These are phyloP conservation scores for Tripterygium wilfordii DNA, from an alignment of 177 flowering plant species.

Conservation along the genomic window DNA sequence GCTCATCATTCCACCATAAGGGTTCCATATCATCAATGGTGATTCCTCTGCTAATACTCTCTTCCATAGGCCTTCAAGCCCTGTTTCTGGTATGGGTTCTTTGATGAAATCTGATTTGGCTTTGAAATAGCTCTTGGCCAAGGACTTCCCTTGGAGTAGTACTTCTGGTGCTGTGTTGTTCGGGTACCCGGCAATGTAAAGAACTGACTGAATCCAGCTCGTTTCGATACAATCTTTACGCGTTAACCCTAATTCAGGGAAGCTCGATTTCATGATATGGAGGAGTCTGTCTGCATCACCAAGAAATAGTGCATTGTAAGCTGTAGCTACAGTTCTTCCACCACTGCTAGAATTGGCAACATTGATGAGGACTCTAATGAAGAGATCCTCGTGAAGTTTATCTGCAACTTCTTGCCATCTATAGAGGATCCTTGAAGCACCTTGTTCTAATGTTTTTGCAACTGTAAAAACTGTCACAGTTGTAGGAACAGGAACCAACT, in stretches of 20 bases:
- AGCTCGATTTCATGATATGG: slow-evolving; percentile 18
- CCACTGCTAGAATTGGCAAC: not conserved
- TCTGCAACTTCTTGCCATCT: slow-evolving; percentile 34
- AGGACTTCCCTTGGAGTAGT: slow-evolving; percentile 23
- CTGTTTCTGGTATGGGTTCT: slow-evolving; percentile 18
- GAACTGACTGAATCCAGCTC: slow-evolving; percentile 33
- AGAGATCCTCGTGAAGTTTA: slow-evolving; percentile 31
- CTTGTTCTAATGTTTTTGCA: slow-evolving; percentile 25
- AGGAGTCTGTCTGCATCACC: slow-evolving; percentile 21
- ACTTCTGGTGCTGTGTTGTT: slow-evolving; percentile 18
- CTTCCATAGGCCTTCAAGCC: slow-evolving; percentile 24
- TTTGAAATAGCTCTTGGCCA: slow-evolving; percentile 26
- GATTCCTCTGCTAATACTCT: slow-evolving; percentile 10
- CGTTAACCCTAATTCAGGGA: slow-evolving; percentile 29
- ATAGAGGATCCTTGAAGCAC: slow-evolving; percentile 19
- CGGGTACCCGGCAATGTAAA: slow-evolving; percentile 24
- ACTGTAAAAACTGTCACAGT: slow-evolving; percentile 35
- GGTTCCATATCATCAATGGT: slow-evolving; percentile 23
- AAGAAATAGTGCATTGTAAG: slow-evolving; percentile 24
- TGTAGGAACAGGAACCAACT: slow-evolving; percentile 34
- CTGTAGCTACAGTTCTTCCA: slow-evolving; percentile 12
- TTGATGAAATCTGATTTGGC: slow-evolving; percentile 35
- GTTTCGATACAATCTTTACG: slow-evolving; percentile 19
- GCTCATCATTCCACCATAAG: slow-evolving; percentile 39
- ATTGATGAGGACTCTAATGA: slow-evolving; percentile 29